A percentile compares a stretch with the other conserved stretches of the same genome.
Conservation (phyloP, 345 rosid genomes). For the Salix viminalis region DNA sequence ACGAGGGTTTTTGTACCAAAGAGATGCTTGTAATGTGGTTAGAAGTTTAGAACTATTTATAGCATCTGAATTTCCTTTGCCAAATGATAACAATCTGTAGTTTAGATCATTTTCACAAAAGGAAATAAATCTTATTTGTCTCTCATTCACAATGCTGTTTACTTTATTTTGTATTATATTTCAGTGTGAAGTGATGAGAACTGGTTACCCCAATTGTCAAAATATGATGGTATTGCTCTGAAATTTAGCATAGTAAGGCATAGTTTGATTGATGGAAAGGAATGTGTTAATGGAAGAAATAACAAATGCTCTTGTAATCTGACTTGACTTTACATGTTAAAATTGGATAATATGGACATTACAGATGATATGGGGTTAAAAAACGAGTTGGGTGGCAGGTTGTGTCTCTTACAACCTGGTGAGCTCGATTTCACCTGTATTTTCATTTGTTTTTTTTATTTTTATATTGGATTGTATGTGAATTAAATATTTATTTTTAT, state of each 20-base stretch:
- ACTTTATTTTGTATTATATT: too few species aligned
- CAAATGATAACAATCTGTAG: neutral
- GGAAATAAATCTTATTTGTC: neutral
- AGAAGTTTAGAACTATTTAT: neutral
- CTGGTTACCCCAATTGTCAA: too few species aligned
- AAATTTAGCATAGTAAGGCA: neutral
- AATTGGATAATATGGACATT: too few species aligned
- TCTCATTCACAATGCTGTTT: neutral
- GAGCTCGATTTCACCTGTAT: too few species aligned
- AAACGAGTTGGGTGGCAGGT: too few species aligned
- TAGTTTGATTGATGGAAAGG: neutral
- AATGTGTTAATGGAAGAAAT: neutral
- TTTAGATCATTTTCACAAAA: neutral
- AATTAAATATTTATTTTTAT: too few species aligned
- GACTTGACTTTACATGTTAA: too few species aligned
- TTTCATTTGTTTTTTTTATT: too few species aligned
- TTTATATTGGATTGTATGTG: too few species aligned
- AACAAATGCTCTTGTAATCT: neutral
- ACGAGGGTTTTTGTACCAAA: neutral
- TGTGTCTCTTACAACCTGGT: too few species aligned
- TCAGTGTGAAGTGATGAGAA: too few species aligned
- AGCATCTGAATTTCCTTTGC: neutral
- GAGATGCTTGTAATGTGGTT: neutral
- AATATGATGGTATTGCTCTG: neutral
- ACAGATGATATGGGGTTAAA: too few species aligned